phyloP scores from a whole-genome alignment of 352 stramenopile species.

The Globisporangium cystogenes region DNA sequence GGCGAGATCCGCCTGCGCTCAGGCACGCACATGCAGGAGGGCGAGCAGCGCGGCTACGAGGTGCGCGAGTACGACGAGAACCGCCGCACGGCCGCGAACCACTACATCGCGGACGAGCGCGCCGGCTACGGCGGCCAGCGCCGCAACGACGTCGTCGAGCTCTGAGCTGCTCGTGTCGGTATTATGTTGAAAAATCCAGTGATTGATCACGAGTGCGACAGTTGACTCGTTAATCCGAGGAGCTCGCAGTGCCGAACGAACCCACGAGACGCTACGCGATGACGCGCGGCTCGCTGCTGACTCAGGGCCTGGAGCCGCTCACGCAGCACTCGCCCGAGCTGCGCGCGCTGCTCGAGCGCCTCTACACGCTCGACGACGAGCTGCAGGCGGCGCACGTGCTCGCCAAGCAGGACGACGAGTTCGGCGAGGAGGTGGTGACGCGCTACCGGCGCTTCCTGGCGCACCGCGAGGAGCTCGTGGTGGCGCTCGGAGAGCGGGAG shows the following conservation, averaged over 20 bases:
- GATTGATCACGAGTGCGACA: background rate
- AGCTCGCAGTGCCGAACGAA: background rate
- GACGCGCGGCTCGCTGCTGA: slow-evolving; percentile 32
- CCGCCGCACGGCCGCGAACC: slow-evolving; percentile 32
- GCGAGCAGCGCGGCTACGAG: slow-evolving; percentile 18
- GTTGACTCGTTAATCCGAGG: background rate
- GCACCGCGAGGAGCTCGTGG: slow-evolving; percentile 43
- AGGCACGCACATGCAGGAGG: slow-evolving; percentile 36
- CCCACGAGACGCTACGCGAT: background rate
- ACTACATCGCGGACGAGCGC: slow-evolving; percentile 44
- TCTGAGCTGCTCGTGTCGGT: slow-evolving; percentile 28
- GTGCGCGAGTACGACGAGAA: slow-evolving; percentile 31
- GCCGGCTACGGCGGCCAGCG: slow-evolving; percentile 32
- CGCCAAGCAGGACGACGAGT: slow-evolving; percentile 58
- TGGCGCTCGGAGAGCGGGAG: slow-evolving; percentile 30
- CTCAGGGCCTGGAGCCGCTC: slow-evolving; percentile 36
- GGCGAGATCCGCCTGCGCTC: slow-evolving; percentile 54
- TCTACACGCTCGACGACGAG: slow-evolving; percentile 47
- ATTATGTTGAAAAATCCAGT: background rate
- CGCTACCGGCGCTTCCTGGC: slow-evolving; percentile 52
- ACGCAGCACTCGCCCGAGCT: slow-evolving; percentile 20
- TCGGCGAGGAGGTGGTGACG: slow-evolving; percentile 54
- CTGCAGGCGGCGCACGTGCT: slow-evolving; percentile 46
- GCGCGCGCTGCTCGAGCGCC: slow-evolving; percentile 22
- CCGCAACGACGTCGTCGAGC: slow-evolving; percentile 57